Base-by-base conservation (phyloP, 2,329 filamentous ascomycete genomes). In the Pseudocercospora ulei region DNA sequence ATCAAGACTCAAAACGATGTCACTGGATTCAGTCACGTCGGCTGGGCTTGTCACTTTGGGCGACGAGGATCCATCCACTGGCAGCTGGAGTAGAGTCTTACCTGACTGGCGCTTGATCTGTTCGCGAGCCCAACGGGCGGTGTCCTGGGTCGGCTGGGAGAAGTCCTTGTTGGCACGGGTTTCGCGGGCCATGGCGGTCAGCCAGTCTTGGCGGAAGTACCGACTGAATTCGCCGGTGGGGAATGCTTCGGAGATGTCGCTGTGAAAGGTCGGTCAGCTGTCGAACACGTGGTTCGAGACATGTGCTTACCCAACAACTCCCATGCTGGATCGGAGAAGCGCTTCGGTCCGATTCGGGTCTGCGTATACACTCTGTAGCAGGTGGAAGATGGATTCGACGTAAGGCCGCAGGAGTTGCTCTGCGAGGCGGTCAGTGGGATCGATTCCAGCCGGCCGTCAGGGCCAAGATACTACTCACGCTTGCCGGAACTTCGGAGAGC, bases 81-180 rank as follows among this genome's bases (percentile, higher is more conserved):
- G 34, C 17, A 36, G 34, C 14, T 19, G 12, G 14, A 36, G 23
- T 27, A 22, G 17, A 27, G 18, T 39, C 56, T 53, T 53, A 59
- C 58, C 58, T 42, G 54, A 46, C 65, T 98, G 90, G 55, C 85
- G 82, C 73, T 95, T 96, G 62, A 96, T 87, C 62, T 95, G 86
- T 66, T 96, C 90, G 45, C 88, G 81, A 48, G 90, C 87, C 90
- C 90, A 98, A 55, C 88, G 82, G 59, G 90, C 90, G 30, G 90
- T 96, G 51, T 95, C 85, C 50, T 90, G 80, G 3, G 90, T 98
- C 48, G 87, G 82, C 17, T 74, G 58, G 53, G 78, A 73, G 68
- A 83, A 95, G 30, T 96, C 87, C 53, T 83, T 80, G 70, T 90
- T 95, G 43, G 76, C 74, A 56, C 87, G 82, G 30, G 85, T 88